Base-by-base conservation (phyloP, 2,329 filamentous ascomycete genomes). In the Diaporthe vexans region DNA sequence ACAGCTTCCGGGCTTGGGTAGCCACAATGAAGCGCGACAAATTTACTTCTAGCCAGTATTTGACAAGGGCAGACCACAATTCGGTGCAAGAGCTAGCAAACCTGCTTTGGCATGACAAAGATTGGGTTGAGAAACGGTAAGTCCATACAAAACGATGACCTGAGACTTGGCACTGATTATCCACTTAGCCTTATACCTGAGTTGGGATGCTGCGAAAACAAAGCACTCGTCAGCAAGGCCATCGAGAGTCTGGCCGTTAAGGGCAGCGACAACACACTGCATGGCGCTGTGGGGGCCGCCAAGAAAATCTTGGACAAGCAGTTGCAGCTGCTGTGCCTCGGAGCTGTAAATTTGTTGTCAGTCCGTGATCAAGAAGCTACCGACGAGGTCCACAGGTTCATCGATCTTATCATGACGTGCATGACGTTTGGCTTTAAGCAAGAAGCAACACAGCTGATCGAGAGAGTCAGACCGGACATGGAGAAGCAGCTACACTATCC, bases 261-360 rank as follows among this genome's bases (percentile, higher is more conserved):
- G 11, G 46, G 19, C n/a, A 35, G 24, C 4, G 43, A 19, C 5
- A 15, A 10, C 11, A 24, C 46, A 5, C 11, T 65, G 46, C 56
- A 58, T 24, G 70, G 70, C 19, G 57, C 43, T n/a, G 35, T 11
- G 35, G n/a, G 19, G 10, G 37, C 37, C 7, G 70, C 58, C 2
- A 26, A 43, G 48, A 35, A 51, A n/a, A 56, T 72, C 0, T 52
- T 72, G 33, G 26, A n/a, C n/a, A 6, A 3, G 3, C 56, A 63
- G n/a, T 35, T 72, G 13, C 57, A 48, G 29, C 46, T 57, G 13
- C 24, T 72, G 43, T 43, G 46, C 24, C 70, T 72, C 19, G 57
- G 35, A 1, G n/a, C 33, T 51, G 4, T 72, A 21, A 52, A 65
- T 5, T 46, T 46, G 43, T 46, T 33, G 57, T 19, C 46, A 17